Evolutionary conservation across 2,329 filamentous ascomycete species (phyloP).

Genomic region (Cadophora sp.): DNA sequence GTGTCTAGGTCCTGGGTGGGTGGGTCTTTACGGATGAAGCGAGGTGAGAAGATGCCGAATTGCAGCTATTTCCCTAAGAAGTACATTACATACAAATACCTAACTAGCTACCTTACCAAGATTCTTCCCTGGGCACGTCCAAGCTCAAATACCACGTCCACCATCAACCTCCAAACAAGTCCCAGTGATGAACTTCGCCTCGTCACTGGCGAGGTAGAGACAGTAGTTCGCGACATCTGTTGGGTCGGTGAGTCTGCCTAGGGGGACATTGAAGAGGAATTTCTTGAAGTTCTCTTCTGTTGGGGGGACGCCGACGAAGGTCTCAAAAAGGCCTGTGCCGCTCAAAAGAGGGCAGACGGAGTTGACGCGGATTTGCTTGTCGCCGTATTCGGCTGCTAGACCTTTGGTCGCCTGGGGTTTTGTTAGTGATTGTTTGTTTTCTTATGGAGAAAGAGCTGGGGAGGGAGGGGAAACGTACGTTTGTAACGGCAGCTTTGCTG

Average conservation of each 20-base stretch:
- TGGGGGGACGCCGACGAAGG: slow-evolving; percentile 66
- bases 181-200: slow-evolving; percentile 75
- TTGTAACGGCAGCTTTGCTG: slow-evolving; percentile 70
- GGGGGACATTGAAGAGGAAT: slow-evolving; percentile 60
- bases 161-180: slow-evolving; percentile 72
- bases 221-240: slow-evolving; percentile 75
- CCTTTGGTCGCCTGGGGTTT: slow-evolving; percentile 61
- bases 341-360: slow-evolving; percentile 73
- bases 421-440: neutral
- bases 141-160: slow-evolving; percentile 49
- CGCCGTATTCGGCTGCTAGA: slow-evolving; percentile 76
- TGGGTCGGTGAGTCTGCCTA: slow-evolving; percentile 62
- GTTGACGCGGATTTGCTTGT: slow-evolving; percentile 76
- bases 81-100: no score
- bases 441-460: neutral
- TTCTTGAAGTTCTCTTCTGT: slow-evolving; percentile 65
- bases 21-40: no score
- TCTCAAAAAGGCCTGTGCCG: slow-evolving; percentile 62
- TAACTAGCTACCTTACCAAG: no score
- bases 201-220: slow-evolving; percentile 73
- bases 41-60: no score
- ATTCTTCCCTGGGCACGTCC: neutral
- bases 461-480: slow-evolving; percentile 48
- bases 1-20: no score
- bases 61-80: no score